Conservation (phyloP, 345 rosid genomes). For the Bruguiera parviflora region DNA sequence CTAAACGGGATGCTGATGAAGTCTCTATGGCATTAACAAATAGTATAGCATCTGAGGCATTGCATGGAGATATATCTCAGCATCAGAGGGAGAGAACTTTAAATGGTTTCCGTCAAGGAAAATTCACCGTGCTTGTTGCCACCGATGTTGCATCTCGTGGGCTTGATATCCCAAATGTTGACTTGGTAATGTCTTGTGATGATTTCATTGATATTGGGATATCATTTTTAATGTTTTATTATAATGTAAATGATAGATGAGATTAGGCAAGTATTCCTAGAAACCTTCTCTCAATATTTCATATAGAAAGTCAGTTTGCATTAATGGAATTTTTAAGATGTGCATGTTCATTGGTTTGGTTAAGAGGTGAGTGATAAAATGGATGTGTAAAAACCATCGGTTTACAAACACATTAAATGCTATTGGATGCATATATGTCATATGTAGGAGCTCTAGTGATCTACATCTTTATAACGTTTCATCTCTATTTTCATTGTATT, state of each 20-base stretch:
- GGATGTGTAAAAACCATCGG: no score
- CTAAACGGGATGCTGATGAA: constrained; percentile 95
- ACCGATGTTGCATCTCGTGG: constrained; percentile 98
- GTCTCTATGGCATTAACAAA: constrained; percentile 73
- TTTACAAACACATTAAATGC: no score
- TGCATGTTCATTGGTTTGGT: not conserved
- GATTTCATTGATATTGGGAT: not conserved
- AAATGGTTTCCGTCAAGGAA: constrained; percentile 89
- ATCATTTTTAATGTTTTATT: no score
- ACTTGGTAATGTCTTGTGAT: constrained; percentile 54
- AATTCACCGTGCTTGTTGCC: constrained; percentile 95
- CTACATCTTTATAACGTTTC: no score
- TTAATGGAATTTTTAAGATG: no score
- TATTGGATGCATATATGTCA: no score
- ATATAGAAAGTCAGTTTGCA: no score
- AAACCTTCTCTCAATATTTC: no score
- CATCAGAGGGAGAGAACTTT: constrained; percentile 99
- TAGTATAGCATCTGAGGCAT: constrained; percentile 90
- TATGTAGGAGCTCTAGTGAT: no score
- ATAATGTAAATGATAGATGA: no score
- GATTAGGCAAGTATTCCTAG: no score
- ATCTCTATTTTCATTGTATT: no score
- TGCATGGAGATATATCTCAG: constrained; percentile 98
- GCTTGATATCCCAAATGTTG: constrained; percentile 96
- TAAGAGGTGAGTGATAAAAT: not conserved